Percentiles rank a stretch among this genome's conserved stretches.
These are phyloP conservation scores for Adansonia grandidieri DNA, from an alignment of 441 rosid species.

Conservation along the genomic window DNA sequence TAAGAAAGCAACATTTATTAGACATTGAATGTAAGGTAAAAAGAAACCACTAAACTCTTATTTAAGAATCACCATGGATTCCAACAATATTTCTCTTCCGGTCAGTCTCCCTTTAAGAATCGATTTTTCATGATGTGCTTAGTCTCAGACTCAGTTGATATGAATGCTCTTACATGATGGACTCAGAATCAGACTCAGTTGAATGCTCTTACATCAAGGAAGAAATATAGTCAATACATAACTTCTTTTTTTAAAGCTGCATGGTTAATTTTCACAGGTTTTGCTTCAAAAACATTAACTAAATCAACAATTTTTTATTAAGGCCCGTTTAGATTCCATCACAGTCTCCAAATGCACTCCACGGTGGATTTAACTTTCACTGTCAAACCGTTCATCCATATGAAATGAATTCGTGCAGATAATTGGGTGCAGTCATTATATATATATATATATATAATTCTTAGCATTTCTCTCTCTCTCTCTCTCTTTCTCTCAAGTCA, in stretches of 20 bases:
- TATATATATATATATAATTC: neutral
- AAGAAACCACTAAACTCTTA: neutral
- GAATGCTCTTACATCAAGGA: neutral
- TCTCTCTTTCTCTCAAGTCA: neutral
- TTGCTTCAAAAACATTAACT: neutral
- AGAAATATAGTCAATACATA: neutral
- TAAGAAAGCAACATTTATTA: conserved; percentile 6
- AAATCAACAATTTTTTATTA: neutral
- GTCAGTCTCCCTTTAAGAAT: neutral
- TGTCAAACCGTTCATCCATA: no score
- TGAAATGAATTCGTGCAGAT: neutral
- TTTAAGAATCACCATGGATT: neutral
- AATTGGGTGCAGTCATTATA: neutral
- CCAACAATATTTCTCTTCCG: conserved; percentile 6
- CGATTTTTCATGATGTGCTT: neutral
- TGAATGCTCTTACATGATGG: no score
- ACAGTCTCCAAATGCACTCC: no score
- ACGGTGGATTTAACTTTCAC: no score
- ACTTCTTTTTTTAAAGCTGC: neutral
- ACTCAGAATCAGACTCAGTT: neutral
- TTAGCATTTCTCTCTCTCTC: neutral
- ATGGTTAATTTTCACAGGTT: neutral
- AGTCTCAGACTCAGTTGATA: no score
- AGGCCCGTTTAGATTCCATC: no score
- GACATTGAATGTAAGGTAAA: conserved; percentile 4